Evolutionary conservation across 306 rosid species (phyloP), one percentile per base, ranked within the genome.

Genomic region (Myrica gale): DNA sequence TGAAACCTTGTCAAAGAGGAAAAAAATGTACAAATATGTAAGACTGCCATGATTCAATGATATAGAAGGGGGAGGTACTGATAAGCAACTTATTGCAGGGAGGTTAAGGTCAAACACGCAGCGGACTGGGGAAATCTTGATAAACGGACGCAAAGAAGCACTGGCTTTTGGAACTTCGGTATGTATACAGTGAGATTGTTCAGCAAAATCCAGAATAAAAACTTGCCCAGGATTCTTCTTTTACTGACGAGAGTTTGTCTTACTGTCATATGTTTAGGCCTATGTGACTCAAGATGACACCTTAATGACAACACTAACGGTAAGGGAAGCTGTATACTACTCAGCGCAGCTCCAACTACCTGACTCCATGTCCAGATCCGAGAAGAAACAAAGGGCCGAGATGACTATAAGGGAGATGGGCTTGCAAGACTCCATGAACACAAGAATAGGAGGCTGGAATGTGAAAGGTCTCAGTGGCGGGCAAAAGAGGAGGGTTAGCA

Each of bases 121-220:
- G 48, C 85, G 83, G n/a, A 82, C 74, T 2, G 87, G 90, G 78
- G 70, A 81, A 69, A 86, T 90, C 45, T 50, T 88, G 7, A 80
- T 90, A 83, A 90, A 90, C 58, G 92, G 96, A 53, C 82, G 68
- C 4, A 82, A 79, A 69, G 87, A 84, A 69, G 76, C 77, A 69
- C 86, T 86, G n/a, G 88, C 93, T 37, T 88, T 82, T 57, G 96
- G 96, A 78, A 85, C 89, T 60, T 83, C 88, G 7, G 92, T 60
- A 60, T 26, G 67, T 32, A 32, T 32, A 32, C 37, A 32, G 37
- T 32, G 37, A 32, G 37, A 2, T 32, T 32, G 37, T 32, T 32
- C 0, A 32, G 37, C 3, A 32, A 32, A 32, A 32, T 32, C 37
- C 37, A 2, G 37, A 32, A 32, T 32, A 32, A 32, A 26, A 32